Percentiles rank a stretch among this genome's conserved stretches.
Evolutionary conservation across 108 stramenopile genomes (phyloP).

Genomic region (Cyclotella kingstonii): DNA sequence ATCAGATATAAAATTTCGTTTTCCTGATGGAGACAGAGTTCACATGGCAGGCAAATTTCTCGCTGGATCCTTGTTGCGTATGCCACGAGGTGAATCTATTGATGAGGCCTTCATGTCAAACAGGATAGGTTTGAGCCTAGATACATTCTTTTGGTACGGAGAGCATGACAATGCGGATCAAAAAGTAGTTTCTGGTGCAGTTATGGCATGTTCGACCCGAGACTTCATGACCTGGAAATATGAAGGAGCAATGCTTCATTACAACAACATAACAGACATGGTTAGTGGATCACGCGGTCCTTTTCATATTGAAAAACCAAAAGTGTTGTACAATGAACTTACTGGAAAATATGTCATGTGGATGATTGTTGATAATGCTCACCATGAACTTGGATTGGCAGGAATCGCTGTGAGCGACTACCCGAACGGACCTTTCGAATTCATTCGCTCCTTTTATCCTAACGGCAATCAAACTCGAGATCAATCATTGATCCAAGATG

Average conservation of each 20-base stretch:
- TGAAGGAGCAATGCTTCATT: conserved; percentile 81
- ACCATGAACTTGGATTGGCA: conserved; percentile 59
- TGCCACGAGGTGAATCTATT: conserved; percentile 18
- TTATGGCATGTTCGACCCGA: conserved; percentile 78
- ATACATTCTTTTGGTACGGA: conserved; percentile 67
- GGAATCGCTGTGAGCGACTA: conserved; percentile 69
- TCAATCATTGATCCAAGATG: conserved; percentile 62
- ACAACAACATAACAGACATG: conserved; percentile 80
- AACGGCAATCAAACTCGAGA: conserved; percentile 89
- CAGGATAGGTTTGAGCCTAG: conserved; percentile 14
- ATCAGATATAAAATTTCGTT: conserved; percentile 52
- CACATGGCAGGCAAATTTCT: conserved; percentile 37
- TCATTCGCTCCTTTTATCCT: conserved; percentile 74
- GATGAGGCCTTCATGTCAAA: conserved; percentile 11
- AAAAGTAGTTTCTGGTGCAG: conserved; percentile 41
- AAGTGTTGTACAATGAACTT: conserved; percentile 58
- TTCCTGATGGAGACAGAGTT: conserved; percentile 35
- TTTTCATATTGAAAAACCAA: conserved; percentile 61
- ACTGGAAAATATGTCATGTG: conserved; percentile 83
- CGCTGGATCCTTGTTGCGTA: conserved; percentile 53
- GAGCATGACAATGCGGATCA: conserved; percentile 49
- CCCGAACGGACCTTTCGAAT: conserved; percentile 73
- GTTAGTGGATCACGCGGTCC: conserved; percentile 45
- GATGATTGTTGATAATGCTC: conserved; percentile 63
- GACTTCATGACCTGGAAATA: conserved; percentile 73